Evolutionary conservation across 1,284 basidiomycete species (phyloP).

Genomic region (Laetiporus sulphureus): DNA sequence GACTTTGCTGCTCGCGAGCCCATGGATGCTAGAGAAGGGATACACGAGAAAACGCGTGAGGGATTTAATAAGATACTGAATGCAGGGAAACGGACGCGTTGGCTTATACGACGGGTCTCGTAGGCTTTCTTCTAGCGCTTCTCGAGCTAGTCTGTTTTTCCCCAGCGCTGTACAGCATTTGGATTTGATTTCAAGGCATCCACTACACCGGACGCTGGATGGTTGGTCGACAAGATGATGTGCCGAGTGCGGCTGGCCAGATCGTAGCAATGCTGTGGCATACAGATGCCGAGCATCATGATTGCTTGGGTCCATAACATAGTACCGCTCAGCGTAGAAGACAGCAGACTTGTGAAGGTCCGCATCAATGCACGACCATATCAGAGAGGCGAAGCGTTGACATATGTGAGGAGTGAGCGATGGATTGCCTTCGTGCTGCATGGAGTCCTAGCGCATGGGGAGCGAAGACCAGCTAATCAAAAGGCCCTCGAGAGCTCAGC

Average conservation of each 20-base stretch:
- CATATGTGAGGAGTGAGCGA: conserved; percentile 45
- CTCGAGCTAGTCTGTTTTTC: conserved; percentile 64
- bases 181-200: conserved; percentile 75
- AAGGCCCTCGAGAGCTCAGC: conserved; percentile 3
- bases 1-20: conserved; percentile 40
- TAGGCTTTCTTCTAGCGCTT: conserved; percentile 59
- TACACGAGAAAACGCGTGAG: conserved; percentile 11
- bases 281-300: conserved; percentile 85
- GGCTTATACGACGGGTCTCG: conserved; percentile 43
- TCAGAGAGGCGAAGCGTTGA: conserved; percentile 59
- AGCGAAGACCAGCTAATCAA: conserved; percentile 3
- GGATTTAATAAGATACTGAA: conserved; percentile 12
- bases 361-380: conserved; percentile 75
- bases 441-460: conserved; percentile 25
- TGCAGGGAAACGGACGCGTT: conserved; percentile 37
- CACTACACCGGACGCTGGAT: conserved; percentile 54
- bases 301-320: conserved; percentile 54
- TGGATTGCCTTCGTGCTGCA: conserved; percentile 43
- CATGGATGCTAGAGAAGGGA: conserved; percentile 38
- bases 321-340: conserved; percentile 80
- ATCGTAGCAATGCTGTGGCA: conserved; percentile 68
- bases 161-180: conserved; percentile 70
- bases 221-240: conserved; percentile 61
- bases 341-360: conserved; percentile 69
- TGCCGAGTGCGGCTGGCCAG: conserved; percentile 74